Base-by-base conservation (phyloP, 441 rosid species). In the Jatropha multifida region DNA sequence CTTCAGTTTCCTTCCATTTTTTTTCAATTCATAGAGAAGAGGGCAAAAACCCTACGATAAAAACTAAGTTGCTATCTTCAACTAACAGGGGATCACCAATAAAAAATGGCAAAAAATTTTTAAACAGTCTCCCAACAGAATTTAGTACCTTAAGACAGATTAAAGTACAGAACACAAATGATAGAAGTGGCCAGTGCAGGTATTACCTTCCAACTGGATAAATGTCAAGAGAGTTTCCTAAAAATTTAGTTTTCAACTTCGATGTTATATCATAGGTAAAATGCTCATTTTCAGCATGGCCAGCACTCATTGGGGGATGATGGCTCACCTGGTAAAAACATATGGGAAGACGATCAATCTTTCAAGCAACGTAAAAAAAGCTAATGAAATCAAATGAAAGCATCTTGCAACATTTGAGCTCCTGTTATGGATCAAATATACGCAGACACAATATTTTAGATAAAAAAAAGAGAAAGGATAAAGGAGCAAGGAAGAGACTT, bases 241-340 rank as follows among this genome's bases (percentile, higher is more conserved):
- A 77, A 75, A 92, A 90, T 76, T 96, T 94, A 48, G 98, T 96
- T 84, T 92, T 96, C 81, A 96, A 84, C 81, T 94, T 94, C 44
- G 98, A 96, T 73, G 99, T 91, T 42, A 90, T 79, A 71, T 94
- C 98, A 81, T 92, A 94, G n/a, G 81, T 85, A 79, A 94, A 96
- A 84, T 96, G 98, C 81, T 96, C 97, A 73, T 89, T 96, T 88
- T 96, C 98, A 61, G 98, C 98, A 73, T 92, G 99, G 49, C 86
- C 98, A 63, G 97, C 96, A 81, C 99, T 91, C 84, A 94, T 86
- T 76, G 98, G 99, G 14, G 98, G 99, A 67, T 96, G 98, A 88
- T 96, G 98, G 79, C 98, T 92, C 76, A 94, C 94, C 99, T 96
- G 92, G 37, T 32, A 62, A 15, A 37, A 62, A 62, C 40, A 5